These are phyloP conservation scores for Phytophthora crassamura DNA, from an alignment of 352 stramenopile species.

Conservation along the genomic window DNA sequence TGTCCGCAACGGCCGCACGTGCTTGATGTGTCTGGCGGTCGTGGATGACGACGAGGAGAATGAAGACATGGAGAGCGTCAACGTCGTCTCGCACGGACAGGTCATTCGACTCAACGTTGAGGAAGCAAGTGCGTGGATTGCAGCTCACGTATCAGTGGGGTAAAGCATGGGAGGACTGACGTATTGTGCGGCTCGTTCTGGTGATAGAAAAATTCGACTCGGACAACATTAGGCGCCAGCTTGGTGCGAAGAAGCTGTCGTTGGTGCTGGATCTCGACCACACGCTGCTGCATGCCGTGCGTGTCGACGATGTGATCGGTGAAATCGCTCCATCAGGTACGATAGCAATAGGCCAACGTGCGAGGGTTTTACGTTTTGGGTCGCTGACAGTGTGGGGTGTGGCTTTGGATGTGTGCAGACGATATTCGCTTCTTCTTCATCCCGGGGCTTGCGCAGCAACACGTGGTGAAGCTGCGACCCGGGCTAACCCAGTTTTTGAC, in stretches of 20 bases:
- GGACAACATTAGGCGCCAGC: slow-evolving; percentile 88
- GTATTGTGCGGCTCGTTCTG: slow-evolving; percentile 8
- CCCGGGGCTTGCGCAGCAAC: slow-evolving; percentile 74
- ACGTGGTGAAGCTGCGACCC: slow-evolving; percentile 95
- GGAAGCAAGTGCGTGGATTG: slow-evolving; percentile 92
- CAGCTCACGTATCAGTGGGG: slow-evolving; percentile 57
- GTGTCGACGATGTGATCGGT: slow-evolving; percentile 69
- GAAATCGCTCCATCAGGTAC: slow-evolving; percentile 65
- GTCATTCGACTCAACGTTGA: slow-evolving; percentile 95
- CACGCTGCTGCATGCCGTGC: slow-evolving; percentile 95
- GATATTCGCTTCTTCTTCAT: slow-evolving; percentile 84
- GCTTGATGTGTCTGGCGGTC: slow-evolving; percentile 80
- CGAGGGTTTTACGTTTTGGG: neutral
- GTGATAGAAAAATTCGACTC: slow-evolving; percentile 84
- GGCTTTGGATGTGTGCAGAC: slow-evolving; percentile 44
- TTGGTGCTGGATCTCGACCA: slow-evolving; percentile 98
- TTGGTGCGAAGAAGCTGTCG: slow-evolving; percentile 91
- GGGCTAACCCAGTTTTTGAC: slow-evolving; percentile 91
- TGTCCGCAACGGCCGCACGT: slow-evolving; percentile 74
- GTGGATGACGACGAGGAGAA: slow-evolving; percentile 79
- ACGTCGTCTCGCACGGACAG: slow-evolving; percentile 87
- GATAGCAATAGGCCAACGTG: neutral
- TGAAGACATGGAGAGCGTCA: slow-evolving; percentile 74
- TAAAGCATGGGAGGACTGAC: slow-evolving; percentile 4
- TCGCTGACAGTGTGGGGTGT: slow-evolving; percentile 2